Base-by-base conservation (phyloP, 768 basidiomycete species). In the Sporobolomyces phaffii region DNA sequence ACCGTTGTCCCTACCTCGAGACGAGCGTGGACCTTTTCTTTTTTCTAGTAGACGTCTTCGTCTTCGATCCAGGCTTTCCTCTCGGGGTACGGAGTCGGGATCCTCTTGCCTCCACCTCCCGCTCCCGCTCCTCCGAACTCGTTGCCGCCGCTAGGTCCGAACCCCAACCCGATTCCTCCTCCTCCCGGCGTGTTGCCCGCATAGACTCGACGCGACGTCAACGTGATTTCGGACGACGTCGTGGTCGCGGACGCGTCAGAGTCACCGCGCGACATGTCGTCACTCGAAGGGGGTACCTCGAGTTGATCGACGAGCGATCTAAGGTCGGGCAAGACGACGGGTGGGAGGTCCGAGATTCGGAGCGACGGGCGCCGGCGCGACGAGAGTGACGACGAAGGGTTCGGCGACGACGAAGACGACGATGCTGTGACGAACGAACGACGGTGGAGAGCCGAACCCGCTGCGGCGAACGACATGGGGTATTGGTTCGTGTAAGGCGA, bases 41-140 rank as follows among this genome's bases (percentile, higher is more conserved):
- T n/a, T n/a, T n/a, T n/a, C n/a, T 43, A 54, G 41, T 34, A 44
- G 33, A 40, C 62, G 26, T 63, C 62, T 31, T 45, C 53, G 36
- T 63, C 62, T 28, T 56, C 62, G 44, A 63, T 2, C 53, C 52
- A 63, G 11, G 62, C 43, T 26, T 41, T 34, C 52, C 62, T 45
- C 45, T 63, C 62, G 17, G 62, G 62, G 62, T 63, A 63, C n/a
- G 62, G 62, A 20, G 62, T 63, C 3, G 56, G 56, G 31, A 58
- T 58, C 41, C 56, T 44, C 43, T 58, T 58, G 14, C 13, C 41
- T 3, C 18, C 29, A 18, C 2, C 13, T 14, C 29, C 13, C 15
- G 31, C 43, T 58, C 40, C 54, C 29, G 40, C 54, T 28, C 40
- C n/a, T n/a, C n/a, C n/a, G n/a, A n/a, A n/a, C n/a, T n/a, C n/a